phyloP scores from a whole-genome alignment of 352 stramenopile genomes.

The Pythium angustatum region DNA sequence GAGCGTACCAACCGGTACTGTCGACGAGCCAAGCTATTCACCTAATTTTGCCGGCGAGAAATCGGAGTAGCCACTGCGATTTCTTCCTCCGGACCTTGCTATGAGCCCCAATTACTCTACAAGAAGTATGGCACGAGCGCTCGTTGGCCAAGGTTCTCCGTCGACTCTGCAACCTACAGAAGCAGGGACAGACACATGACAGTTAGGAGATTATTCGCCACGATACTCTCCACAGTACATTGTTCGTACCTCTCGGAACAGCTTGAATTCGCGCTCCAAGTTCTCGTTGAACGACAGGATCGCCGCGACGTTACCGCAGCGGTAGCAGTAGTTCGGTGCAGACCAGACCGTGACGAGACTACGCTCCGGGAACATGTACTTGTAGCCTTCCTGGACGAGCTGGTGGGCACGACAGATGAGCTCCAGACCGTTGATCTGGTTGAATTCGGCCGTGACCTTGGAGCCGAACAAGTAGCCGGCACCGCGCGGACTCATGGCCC shows the following conservation, averaged over 20 bases:
- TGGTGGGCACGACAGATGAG: constrained; percentile 99
- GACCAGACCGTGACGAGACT: constrained; percentile 98
- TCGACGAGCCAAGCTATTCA: constrained; percentile 30
- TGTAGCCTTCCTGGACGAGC: constrained; percentile 92
- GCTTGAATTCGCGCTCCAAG: constrained; percentile 85
- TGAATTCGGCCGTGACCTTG: constrained; percentile 99
- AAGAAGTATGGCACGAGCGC: constrained; percentile 86
- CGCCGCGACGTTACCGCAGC: constrained; percentile 97
- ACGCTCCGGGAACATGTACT: constrained; percentile 95
- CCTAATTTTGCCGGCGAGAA: constrained; percentile 15
- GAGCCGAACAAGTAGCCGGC: constrained; percentile 99
- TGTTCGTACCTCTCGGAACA: constrained; percentile 78
- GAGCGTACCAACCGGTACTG: too few relatives aligned
- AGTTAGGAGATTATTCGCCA: too few relatives aligned
- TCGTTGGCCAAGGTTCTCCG: constrained; percentile 74
- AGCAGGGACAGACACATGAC: constrained; percentile 3
- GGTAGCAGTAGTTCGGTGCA: constrained; percentile 99
- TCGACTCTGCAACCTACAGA: constrained; percentile 72
- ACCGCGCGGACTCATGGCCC: constrained; percentile 96
- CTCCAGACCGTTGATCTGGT: constrained; percentile 97
- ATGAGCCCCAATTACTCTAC: constrained; percentile 39
- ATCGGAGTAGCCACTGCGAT: constrained; percentile 2
- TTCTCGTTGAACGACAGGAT: constrained; percentile 99
- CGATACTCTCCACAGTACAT: too few relatives aligned
- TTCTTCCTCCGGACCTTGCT: neutral